phyloP scores from a whole-genome alignment of 2,329 filamentous ascomycete genomes.

The Pseudopithomyces chartarum region DNA sequence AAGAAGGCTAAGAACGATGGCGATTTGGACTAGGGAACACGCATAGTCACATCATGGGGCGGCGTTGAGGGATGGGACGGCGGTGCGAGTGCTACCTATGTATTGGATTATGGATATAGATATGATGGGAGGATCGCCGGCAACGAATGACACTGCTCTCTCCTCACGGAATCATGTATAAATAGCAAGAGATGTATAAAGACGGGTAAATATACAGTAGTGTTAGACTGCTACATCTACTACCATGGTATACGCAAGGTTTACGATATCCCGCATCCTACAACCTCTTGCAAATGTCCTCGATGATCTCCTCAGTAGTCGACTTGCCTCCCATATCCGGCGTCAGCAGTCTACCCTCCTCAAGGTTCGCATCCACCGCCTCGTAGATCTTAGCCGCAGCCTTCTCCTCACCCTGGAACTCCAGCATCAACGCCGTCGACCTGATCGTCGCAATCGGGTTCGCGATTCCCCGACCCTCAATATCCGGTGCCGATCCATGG shows the following conservation, averaged over 20 bases:
- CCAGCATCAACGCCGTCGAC: conserved; percentile 91
- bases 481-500: conserved; percentile 94
- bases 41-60: not conserved
- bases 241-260: not conserved
- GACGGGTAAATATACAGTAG: not conserved
- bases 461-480: conserved; percentile 88
- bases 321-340: conserved; percentile 91
- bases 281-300: conserved; percentile 83
- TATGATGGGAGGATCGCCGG: not conserved
- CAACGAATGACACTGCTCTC: not conserved
- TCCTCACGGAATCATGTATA: not conserved
- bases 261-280: conserved; percentile 51
- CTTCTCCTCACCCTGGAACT: conserved; percentile 86
- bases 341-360: conserved; percentile 79
- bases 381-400: conserved; percentile 89
- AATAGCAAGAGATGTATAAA: not conserved
- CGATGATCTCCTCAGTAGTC: conserved; percentile 82
- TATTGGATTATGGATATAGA: not conserved
- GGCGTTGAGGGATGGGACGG: not conserved
- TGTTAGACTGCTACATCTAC: conserved; percentile 1
- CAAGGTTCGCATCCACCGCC: conserved; percentile 88
- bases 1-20: conserved; percentile 16
- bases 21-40: conserved; percentile 25
- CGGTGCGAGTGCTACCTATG: not conserved
- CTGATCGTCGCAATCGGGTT: conserved; percentile 96